Percentiles rank a stretch among this genome's conserved stretches.
Conservation (phyloP, 2,329 filamentous ascomycete species). For the Phoma sp. region DNA sequence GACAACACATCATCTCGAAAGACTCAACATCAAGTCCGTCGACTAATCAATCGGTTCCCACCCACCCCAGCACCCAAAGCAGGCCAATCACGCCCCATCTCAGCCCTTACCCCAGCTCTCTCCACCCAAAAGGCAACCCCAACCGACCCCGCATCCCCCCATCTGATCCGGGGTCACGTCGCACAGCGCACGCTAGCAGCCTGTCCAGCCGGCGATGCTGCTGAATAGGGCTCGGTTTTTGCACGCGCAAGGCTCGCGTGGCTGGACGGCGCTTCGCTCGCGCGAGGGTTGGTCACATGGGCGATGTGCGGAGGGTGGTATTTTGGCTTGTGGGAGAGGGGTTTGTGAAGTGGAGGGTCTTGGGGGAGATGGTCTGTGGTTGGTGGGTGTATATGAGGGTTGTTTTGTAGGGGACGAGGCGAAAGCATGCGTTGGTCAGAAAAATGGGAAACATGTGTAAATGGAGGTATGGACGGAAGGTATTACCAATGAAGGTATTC, state of each 20-base stretch:
- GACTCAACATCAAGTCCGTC: no score
- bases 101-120: background rate
- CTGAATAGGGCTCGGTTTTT: background rate
- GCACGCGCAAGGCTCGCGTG: constrained; percentile 14
- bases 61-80: background rate
- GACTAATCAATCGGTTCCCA: no score
- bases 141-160: constrained; percentile 1
- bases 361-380: no score
- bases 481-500: background rate
- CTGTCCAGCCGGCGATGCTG: background rate
- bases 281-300: background rate
- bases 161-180: constrained; percentile 11
- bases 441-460: no score
- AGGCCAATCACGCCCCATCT: background rate
- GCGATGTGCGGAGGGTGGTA: no score
- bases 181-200: constrained; percentile 7
- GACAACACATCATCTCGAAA: background rate
- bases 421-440: no score
- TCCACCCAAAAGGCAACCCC: constrained; percentile 1
- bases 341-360: background rate
- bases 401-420: no score
- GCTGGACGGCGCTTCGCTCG: background rate
- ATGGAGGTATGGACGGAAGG: no score
- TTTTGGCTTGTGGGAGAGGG: no score
- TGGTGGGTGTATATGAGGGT: background rate